These are phyloP conservation scores for Fereydounia khargensis DNA, from an alignment of 1,284 basidiomycete species.

Conservation along the genomic window DNA sequence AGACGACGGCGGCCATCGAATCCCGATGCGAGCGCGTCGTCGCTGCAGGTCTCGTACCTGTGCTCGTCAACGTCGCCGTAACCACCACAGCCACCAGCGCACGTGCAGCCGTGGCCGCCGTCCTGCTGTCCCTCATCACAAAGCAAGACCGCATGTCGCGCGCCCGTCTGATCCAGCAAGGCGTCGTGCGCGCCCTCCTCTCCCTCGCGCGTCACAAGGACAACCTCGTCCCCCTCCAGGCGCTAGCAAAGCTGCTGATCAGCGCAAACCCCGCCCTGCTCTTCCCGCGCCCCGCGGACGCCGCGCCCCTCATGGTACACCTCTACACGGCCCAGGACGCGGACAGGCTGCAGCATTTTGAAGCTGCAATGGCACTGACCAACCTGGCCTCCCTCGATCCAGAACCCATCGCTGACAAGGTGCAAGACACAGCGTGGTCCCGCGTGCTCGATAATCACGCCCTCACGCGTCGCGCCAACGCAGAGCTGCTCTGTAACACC, in stretches of 20 bases:
- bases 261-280: constrained; percentile 84
- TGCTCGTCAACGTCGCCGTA: constrained; percentile 22
- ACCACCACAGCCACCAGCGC: constrained; percentile 1
- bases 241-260: constrained; percentile 86
- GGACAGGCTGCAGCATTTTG: constrained; percentile 79
- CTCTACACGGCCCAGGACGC: constrained; percentile 58
- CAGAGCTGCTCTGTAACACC: too few species aligned
- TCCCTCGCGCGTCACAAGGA: constrained; percentile 64
- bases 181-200: constrained; percentile 73
- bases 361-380: constrained; percentile 90
- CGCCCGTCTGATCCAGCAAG: constrained; percentile 76
- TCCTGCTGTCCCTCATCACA: constrained; percentile 25
- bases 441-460: too few species aligned
- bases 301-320: constrained; percentile 17
- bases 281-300: constrained; percentile 64
- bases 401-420: too few species aligned
- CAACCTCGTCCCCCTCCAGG: constrained; percentile 74
- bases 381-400: constrained; percentile 73
- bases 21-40: constrained; percentile 27
- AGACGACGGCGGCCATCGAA: constrained; percentile 4
- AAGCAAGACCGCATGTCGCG: constrained; percentile 70
- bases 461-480: too few species aligned
- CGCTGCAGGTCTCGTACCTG: constrained; percentile 27
- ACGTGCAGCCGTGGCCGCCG: constrained; percentile 8
- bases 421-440: too few species aligned